phyloP scores from a whole-genome alignment of 1,284 basidiomycete genomes.

The Sporisorium reilianum region DNA sequence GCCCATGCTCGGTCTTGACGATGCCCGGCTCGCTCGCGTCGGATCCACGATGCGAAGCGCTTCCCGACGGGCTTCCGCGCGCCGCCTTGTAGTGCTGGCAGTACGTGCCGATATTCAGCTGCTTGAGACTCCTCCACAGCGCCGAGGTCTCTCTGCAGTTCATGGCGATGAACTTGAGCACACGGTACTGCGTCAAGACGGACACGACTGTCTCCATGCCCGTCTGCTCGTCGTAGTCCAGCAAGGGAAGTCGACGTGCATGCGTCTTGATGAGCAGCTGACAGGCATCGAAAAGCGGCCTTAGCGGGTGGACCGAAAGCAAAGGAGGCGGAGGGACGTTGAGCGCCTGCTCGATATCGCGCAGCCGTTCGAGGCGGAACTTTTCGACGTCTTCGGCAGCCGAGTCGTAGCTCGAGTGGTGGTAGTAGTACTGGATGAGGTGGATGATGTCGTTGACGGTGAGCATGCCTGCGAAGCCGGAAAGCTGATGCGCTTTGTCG shows the following conservation, averaged over 20 bases:
- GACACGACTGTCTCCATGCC: slow-evolving; percentile 95
- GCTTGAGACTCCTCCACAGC: slow-evolving; percentile 80
- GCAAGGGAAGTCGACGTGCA: slow-evolving; percentile 90
- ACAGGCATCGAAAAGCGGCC: slow-evolving; percentile 90
- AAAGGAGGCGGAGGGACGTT: slow-evolving; percentile 93
- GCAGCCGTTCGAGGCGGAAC: slow-evolving; percentile 80
- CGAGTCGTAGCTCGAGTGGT: slow-evolving; percentile 77
- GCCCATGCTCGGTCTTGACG: slow-evolving; percentile 16
- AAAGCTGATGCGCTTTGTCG: slow-evolving; percentile 41
- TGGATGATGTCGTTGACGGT: slow-evolving; percentile 69
- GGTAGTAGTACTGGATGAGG: slow-evolving; percentile 67
- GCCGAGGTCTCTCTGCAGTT: slow-evolving; percentile 73
- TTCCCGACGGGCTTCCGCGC: neutral
- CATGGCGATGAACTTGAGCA: slow-evolving; percentile 98
- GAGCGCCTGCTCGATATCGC: slow-evolving; percentile 90
- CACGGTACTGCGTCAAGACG: slow-evolving; percentile 95
- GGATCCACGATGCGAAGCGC: slow-evolving; percentile 25
- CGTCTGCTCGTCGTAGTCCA: slow-evolving; percentile 93
- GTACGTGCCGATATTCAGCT: slow-evolving; percentile 93
- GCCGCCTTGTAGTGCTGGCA: slow-evolving; percentile 71
- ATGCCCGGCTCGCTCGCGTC: slow-evolving; percentile 45
- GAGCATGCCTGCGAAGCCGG: slow-evolving; percentile 68
- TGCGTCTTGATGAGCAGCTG: slow-evolving; percentile 93
- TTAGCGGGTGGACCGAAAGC: slow-evolving; percentile 84
- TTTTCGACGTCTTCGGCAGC: slow-evolving; percentile 92